These are phyloP conservation scores for Endotrypanum monterogeii DNA, from an alignment of 208 protist species.

Conservation along the genomic window DNA sequence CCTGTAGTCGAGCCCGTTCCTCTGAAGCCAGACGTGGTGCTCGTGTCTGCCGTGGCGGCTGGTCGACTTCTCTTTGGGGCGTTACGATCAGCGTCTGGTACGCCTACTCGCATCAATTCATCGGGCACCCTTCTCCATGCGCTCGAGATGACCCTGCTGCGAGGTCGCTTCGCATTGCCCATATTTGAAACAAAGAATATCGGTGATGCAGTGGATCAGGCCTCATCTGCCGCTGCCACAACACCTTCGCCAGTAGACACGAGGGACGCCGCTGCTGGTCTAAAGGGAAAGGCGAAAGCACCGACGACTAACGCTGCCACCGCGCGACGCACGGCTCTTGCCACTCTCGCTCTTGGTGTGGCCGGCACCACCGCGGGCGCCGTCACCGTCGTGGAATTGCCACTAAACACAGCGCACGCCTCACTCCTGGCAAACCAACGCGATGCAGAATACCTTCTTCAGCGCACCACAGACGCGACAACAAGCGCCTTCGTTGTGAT, in stretches of 20 bases:
- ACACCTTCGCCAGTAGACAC: background rate
- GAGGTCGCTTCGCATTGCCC: slow-evolving; percentile 72
- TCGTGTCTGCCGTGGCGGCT: slow-evolving; percentile 43
- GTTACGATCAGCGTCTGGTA: slow-evolving; percentile 16
- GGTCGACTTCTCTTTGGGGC: slow-evolving; percentile 50
- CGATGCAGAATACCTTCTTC: slow-evolving; percentile 19
- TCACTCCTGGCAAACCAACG: slow-evolving; percentile 6
- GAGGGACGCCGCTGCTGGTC: slow-evolving; percentile 21
- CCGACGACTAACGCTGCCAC: background rate
- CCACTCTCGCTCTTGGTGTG: slow-evolving; percentile 16
- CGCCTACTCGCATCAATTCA: background rate
- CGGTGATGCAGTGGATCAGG: slow-evolving; percentile 22
- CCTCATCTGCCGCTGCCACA: background rate
- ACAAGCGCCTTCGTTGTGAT: slow-evolving; percentile 41
- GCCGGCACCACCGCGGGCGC: slow-evolving; percentile 11
- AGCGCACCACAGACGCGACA: slow-evolving; percentile 34
- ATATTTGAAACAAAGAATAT: slow-evolving; percentile 49
- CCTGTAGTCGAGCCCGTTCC: slow-evolving; percentile 56
- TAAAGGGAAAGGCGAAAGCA: background rate
- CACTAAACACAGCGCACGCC: slow-evolving; percentile 9
- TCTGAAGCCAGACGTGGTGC: slow-evolving; percentile 47
- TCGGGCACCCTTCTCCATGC: slow-evolving; percentile 4
- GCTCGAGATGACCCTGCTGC: slow-evolving; percentile 53
- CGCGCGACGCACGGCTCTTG: slow-evolving; percentile 11
- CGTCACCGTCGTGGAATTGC: slow-evolving; percentile 36